Conservation (phyloP, 805 yeast species). For the Priceomyces fermenticarens region DNA sequence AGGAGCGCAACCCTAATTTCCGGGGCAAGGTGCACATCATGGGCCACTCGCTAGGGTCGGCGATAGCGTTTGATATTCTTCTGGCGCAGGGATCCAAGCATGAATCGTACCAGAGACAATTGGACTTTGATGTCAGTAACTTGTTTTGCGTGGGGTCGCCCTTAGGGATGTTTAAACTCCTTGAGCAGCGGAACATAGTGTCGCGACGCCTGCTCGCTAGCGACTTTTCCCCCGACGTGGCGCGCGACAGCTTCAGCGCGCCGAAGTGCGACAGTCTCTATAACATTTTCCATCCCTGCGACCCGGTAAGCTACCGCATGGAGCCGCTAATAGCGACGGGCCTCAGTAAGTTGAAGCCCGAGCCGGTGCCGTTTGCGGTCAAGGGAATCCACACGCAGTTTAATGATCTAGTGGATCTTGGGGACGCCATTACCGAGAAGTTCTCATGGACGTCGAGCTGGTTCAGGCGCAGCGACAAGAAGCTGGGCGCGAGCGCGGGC, state of each 20-base stretch:
- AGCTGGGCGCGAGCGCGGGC: not conserved
- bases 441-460: constrained; percentile 36
- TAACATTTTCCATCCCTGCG: constrained; percentile 86
- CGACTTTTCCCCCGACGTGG: constrained; percentile 20
- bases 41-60: constrained; percentile 92
- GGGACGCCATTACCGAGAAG: constrained; percentile 36
- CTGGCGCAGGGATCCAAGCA: constrained; percentile 40
- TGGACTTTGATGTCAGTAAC: constrained; percentile 71
- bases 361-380: constrained; percentile 52
- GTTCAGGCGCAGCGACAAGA: constrained; percentile 16
- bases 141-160: constrained; percentile 89
- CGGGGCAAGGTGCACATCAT: constrained; percentile 78
- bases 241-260: constrained; percentile 21
- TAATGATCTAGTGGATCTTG: constrained; percentile 38
- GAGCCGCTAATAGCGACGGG: constrained; percentile 72
- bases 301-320: constrained; percentile 84
- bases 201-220: constrained; percentile 28
- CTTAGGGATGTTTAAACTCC: constrained; percentile 76
- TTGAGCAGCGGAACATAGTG: constrained; percentile 60
- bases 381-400: constrained; percentile 51
- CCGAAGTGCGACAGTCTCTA: constrained; percentile 68
- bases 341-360: constrained; percentile 52
- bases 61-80: constrained; percentile 75
- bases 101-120: constrained; percentile 26
- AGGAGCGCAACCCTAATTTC: constrained; percentile 64